Evolutionary conservation across 176 grass and related monocot species (phyloP).

Genomic region (Thinopyrum elongatum): DNA sequence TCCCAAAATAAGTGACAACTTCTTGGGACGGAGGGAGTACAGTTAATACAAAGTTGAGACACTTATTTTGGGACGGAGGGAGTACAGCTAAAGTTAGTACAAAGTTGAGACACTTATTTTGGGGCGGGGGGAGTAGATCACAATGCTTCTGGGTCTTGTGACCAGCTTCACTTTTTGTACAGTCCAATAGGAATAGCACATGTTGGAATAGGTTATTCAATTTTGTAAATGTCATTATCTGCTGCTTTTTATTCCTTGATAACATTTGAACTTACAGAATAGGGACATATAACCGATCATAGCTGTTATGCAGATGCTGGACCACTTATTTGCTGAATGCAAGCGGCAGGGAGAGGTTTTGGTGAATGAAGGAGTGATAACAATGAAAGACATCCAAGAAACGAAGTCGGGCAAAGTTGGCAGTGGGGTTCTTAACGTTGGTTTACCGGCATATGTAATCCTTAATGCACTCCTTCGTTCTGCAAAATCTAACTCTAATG

Average conservation of each 20-base stretch:
- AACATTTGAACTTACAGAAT: constrained; percentile 1
- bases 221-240: neutral
- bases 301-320: constrained; percentile 62
- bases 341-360: constrained; percentile 60
- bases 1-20: no score
- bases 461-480: constrained; percentile 78
- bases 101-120: no score
- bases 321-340: constrained; percentile 81
- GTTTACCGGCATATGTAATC: constrained; percentile 90
- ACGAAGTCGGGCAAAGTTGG: constrained; percentile 72
- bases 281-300: constrained; percentile 10
- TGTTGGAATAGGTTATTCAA: constrained; percentile 3
- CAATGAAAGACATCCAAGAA: constrained; percentile 77
- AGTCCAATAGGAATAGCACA: neutral
- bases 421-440: constrained; percentile 68
- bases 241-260: neutral
- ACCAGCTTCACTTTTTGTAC: neutral
- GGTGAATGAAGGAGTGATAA: constrained; percentile 68
- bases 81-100: no score
- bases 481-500: constrained; percentile 55
- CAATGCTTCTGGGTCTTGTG: neutral
- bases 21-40: no score
- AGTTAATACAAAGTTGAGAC: no score
- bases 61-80: no score
- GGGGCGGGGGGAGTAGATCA: neutral